A percentile compares a stretch with the other conserved stretches of the same genome.
phyloP scores from a whole-genome alignment of 148 eudicot genomes.

The Rhododendron williamsianum region DNA sequence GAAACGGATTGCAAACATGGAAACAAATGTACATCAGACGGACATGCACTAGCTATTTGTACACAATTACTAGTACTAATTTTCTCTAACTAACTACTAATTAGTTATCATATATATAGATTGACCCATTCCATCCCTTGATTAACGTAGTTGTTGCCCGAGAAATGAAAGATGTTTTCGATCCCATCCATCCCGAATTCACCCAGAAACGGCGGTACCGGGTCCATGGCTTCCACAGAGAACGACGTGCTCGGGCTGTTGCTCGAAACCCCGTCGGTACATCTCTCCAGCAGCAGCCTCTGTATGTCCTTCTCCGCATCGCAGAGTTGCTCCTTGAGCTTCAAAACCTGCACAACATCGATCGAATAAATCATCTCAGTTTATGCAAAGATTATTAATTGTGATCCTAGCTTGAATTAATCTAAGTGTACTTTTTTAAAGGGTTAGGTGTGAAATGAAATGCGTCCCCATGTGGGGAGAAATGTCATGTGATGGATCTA shows the following conservation, averaged over 20 bases:
- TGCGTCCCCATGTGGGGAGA: constrained; percentile 17
- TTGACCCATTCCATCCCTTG: constrained; percentile 27
- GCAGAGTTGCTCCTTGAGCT: constrained; percentile 46
- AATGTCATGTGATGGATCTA: constrained; percentile 21
- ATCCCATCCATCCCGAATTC: constrained; percentile 35
- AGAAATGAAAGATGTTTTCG: constrained; percentile 27
- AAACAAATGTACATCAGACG: not conserved
- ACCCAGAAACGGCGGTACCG: constrained; percentile 22
- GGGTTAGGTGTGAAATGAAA: not conserved
- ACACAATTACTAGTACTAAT: not conserved
- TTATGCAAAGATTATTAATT: not conserved
- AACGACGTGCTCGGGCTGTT: constrained; percentile 63
- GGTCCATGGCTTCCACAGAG: constrained; percentile 44
- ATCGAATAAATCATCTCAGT: not conserved
- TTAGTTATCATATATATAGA: constrained; percentile 6
- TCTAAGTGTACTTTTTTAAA: not conserved
- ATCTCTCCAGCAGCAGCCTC: constrained; percentile 34
- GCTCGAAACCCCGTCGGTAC: constrained; percentile 35
- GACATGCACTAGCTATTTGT: not conserved
- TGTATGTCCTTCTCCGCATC: constrained; percentile 56
- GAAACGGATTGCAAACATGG: not conserved
- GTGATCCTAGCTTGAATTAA: not conserved
- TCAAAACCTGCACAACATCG: constrained; percentile 29
- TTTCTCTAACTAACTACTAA: not conserved
- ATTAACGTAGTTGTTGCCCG: constrained; percentile 13